Base-by-base conservation (phyloP, 352 stramenopile species). In the Globisporangium iwayamae region DNA sequence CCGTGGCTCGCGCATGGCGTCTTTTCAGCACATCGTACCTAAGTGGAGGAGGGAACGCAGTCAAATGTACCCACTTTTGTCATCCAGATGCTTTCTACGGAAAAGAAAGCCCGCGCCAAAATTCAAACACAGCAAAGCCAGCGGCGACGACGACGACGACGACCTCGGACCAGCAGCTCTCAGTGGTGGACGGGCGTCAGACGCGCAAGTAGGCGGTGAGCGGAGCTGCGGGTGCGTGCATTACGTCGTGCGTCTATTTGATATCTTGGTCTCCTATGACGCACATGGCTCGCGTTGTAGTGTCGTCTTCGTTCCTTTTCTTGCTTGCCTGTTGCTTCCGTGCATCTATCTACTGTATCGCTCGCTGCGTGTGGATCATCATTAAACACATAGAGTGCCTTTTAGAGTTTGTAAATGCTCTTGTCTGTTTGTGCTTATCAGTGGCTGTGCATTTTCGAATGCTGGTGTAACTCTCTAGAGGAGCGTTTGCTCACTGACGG, bases 1-100 rank as follows among this genome's bases (percentile, higher is more conserved):
- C 73, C 81, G 16, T 94, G 83, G 80, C 73, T 94, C 43, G 70
- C 83, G 62, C 69, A 68, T 62, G 76, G 79, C 57, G 75, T 89
- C 36, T 90, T 88, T 73, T 85, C 79, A 55, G 54, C 59, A 8
- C 63, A 59, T 65, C 70, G 73, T 56, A 80, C 80, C 58, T 83
- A 76, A 60, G 32, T 6, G 46, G 51, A 28, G 39, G 25, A 22
- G n/a, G 20, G 4, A 20, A 38, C 9, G 25, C 32, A 2, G 16
- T 28, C 22, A 51, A 55, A 13, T 62, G 56, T 51, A 62, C 56
- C 56, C 54, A 48, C 54, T 66, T 66, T 66, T 66, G 60, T 66
- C 51, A 60, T 18, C 28, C 30, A 13, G 1, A 53, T 54, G 30
- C 0, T 54, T 28, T n/a, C 13, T 30, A 10, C 18, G 22, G n/a